phyloP scores from a whole-genome alignment of 495 filamentous ascomycete genomes.

The Aspergillus incahuasiensis region DNA sequence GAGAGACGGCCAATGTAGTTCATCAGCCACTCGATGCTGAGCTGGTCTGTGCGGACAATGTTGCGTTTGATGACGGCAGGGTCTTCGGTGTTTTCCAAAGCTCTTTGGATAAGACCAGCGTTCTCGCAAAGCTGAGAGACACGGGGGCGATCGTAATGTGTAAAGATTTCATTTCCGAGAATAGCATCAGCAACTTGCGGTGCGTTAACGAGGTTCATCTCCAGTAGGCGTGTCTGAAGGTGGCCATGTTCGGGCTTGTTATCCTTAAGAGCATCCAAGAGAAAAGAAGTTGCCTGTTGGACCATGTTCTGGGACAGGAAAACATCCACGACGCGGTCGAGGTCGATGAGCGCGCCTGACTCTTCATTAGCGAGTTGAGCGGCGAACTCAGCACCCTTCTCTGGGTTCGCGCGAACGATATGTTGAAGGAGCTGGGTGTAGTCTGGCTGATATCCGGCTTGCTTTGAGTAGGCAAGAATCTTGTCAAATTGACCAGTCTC shows the following conservation, averaged over 20 bases:
- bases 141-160: constrained; percentile 83
- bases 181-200: constrained; percentile 98
- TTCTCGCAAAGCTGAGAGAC: constrained; percentile 90
- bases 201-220: constrained; percentile 97
- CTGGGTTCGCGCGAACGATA: constrained; percentile 86
- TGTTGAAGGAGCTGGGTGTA: constrained; percentile 86
- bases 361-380: constrained; percentile 80
- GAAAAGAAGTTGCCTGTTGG: constrained; percentile 93
- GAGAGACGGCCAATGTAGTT: constrained; percentile 90
- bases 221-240: constrained; percentile 87
- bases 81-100: constrained; percentile 92
- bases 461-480: constrained; percentile 84
- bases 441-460: constrained; percentile 82
- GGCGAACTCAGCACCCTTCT: constrained; percentile 93
- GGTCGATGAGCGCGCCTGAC: constrained; percentile 77
- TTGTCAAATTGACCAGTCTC: constrained; percentile 95
- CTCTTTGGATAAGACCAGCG: constrained; percentile 79
- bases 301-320: constrained; percentile 98
- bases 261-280: constrained; percentile 88
- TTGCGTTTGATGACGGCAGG: constrained; percentile 86
- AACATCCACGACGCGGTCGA: constrained; percentile 93
- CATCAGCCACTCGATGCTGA: constrained; percentile 85
- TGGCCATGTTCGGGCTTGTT: constrained; percentile 92
- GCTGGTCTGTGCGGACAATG: constrained; percentile 72
- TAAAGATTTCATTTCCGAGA: constrained; percentile 95